phyloP scores from a whole-genome alignment of 257 asterid genomes.

The Capsicum baccatum region DNA sequence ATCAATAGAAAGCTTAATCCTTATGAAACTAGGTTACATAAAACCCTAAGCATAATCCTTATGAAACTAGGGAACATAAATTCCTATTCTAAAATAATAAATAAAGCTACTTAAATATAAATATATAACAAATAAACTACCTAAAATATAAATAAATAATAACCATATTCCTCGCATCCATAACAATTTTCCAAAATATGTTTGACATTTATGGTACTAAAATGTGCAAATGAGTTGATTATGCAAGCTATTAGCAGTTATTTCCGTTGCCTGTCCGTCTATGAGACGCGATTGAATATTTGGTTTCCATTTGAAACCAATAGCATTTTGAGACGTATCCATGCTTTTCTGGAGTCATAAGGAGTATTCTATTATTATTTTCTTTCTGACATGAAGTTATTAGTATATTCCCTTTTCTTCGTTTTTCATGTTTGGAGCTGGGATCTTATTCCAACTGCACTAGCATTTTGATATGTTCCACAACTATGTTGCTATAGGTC shows the following conservation, averaged over 20 bases:
- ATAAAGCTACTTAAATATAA: no score
- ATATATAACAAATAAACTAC: no score
- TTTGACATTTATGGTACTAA: background rate
- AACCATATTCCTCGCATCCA: no score
- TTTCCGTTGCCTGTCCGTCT: background rate
- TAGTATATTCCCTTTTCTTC: background rate
- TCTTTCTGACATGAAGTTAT: background rate
- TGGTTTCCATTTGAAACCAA: background rate
- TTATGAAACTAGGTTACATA: no score
- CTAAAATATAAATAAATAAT: no score
- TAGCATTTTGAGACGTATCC: background rate
- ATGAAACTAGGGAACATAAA: no score
- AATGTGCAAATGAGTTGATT: constrained; percentile 3
- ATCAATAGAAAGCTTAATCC: no score
- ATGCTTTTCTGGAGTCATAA: background rate
- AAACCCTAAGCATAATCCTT: no score
- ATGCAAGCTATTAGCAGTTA: background rate
- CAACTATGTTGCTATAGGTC: constrained; percentile 56
- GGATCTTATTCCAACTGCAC: constrained; percentile 19
- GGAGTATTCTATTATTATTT: background rate
- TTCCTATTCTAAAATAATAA: no score
- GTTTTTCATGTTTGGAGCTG: constrained; percentile 1
- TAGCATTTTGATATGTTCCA: constrained; percentile 20
- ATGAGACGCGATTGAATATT: background rate
- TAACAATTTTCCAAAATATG: background rate